Conservation (phyloP, 192 early-diverging fungal species). For the Coemansia sp. region DNA sequence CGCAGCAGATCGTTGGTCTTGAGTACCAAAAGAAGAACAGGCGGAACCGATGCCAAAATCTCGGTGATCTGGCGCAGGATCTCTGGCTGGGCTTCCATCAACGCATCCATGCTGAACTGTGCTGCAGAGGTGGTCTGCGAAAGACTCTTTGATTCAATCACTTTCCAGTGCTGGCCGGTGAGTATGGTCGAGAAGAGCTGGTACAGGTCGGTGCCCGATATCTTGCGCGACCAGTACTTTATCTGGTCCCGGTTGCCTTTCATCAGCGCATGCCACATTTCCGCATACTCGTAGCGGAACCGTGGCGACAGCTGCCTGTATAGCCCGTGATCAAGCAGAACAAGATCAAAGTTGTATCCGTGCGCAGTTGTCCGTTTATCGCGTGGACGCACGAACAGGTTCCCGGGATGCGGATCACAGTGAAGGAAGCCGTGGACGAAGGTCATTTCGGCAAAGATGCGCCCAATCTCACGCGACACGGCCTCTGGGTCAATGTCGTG, state of each 20-base stretch:
- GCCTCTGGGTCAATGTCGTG: slow-evolving; percentile 74
- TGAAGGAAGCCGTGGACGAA: slow-evolving; percentile 84
- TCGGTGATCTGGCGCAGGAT: slow-evolving; percentile 76
- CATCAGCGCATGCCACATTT: slow-evolving; percentile 86
- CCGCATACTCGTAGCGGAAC: slow-evolving; percentile 83
- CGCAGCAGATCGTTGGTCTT: slow-evolving; percentile 92
- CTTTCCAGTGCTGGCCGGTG: slow-evolving; percentile 83
- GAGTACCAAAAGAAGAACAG: slow-evolving; percentile 82
- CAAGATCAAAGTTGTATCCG: slow-evolving; percentile 82
- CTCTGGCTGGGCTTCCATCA: slow-evolving; percentile 59
- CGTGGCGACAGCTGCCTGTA: slow-evolving; percentile 74
- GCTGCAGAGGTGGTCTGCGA: slow-evolving; percentile 47
- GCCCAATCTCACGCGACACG: slow-evolving; percentile 75
- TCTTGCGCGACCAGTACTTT: slow-evolving; percentile 60
- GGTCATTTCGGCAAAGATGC: slow-evolving; percentile 87
- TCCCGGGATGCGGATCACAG: slow-evolving; percentile 95
- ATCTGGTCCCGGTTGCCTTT: slow-evolving; percentile 75
- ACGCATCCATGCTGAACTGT: slow-evolving; percentile 54
- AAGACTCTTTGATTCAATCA: slow-evolving; percentile 56
- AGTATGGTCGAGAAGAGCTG: slow-evolving; percentile 84
- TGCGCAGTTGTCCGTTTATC: slow-evolving; percentile 40
- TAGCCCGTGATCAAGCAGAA: slow-evolving; percentile 87
- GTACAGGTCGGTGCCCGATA: slow-evolving; percentile 81
- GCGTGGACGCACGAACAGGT: slow-evolving; percentile 71
- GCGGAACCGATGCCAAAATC: slow-evolving; percentile 80